phyloP scores from a whole-genome alignment of 768 basidiomycete species.

The Cubamyces sp. region DNA sequence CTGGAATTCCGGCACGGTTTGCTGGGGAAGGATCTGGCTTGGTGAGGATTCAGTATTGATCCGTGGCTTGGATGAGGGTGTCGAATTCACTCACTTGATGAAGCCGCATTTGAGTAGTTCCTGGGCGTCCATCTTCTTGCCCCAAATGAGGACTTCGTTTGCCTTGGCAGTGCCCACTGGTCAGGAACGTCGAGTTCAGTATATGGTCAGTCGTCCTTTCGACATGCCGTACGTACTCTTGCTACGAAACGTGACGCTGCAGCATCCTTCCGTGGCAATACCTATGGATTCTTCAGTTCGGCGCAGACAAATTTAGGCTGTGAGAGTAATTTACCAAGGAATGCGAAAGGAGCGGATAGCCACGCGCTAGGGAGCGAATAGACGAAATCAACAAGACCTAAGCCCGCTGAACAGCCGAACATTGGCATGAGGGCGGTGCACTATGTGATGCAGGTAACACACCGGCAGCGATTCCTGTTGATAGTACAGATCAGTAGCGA shows the following conservation, averaged over 20 bases:
- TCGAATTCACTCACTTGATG: constrained; percentile 52
- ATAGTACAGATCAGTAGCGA: constrained; percentile 1
- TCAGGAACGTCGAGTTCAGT: background rate
- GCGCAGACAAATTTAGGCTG: no score
- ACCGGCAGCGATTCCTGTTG: constrained; percentile 69
- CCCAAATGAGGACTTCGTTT: constrained; percentile 73
- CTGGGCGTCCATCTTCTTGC: constrained; percentile 63
- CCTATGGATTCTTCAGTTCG: constrained; percentile 40
- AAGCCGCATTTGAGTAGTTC: constrained; percentile 65
- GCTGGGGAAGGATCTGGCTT: constrained; percentile 64
- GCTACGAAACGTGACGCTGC: constrained; percentile 70
- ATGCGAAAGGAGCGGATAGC: constrained; percentile 70
- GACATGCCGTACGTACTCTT: constrained; percentile 47
- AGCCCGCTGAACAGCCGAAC: constrained; percentile 46
- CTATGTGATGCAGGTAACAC: background rate
- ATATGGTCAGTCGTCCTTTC: background rate
- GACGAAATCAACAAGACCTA: constrained; percentile 77
- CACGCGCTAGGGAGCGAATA: constrained; percentile 64
- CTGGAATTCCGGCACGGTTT: constrained; percentile 57
- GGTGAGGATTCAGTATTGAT: constrained; percentile 5
- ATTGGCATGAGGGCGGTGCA: background rate
- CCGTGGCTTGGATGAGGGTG: background rate
- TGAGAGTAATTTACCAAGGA: constrained; percentile 49
- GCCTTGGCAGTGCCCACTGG: constrained; percentile 71
- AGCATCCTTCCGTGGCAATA: constrained; percentile 67